phyloP scores from a whole-genome alignment of 495 filamentous ascomycete species.

The Umbilicaria muhlenbergii region DNA sequence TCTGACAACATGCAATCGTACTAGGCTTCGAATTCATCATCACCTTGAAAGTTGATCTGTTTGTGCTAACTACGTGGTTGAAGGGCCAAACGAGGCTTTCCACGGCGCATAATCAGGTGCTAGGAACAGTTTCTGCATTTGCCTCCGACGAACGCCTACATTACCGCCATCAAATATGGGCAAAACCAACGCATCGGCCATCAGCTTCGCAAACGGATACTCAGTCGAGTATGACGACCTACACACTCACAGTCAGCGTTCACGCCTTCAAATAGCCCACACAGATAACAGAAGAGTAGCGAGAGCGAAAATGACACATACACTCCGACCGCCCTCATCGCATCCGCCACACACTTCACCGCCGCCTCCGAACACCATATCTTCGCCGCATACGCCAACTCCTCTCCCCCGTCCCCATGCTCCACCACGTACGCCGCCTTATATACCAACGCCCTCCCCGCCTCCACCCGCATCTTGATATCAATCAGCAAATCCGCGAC shows the following conservation, averaged over 20 bases:
- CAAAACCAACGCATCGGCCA: constrained; percentile 33
- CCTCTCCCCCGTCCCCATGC: constrained; percentile 22
- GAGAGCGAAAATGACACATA: constrained; percentile 20
- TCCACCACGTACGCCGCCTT: constrained; percentile 30
- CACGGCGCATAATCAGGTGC: constrained; percentile 29
- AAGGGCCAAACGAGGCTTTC: constrained; percentile 15
- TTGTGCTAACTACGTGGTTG: background rate
- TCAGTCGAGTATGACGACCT: constrained; percentile 28
- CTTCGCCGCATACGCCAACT: constrained; percentile 34
- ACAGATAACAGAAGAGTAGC: constrained; percentile 4
- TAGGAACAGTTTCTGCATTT: constrained; percentile 33
- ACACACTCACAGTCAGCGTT: background rate
- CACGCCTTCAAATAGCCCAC: background rate
- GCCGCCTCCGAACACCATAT: constrained; percentile 33
- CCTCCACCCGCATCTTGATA: constrained; percentile 38
- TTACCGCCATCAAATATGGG: constrained; percentile 42
- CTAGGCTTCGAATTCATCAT: no score
- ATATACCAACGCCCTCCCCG: constrained; percentile 33
- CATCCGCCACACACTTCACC: constrained; percentile 29
- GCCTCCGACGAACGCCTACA: constrained; percentile 34
- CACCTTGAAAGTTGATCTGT: background rate
- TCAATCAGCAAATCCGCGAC: constrained; percentile 34
- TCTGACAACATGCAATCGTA: background rate
- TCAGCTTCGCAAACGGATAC: constrained; percentile 27
- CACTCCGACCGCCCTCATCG: constrained; percentile 26